Conservation (phyloP, 164 flowering plant species). For the Annona squamosa region DNA sequence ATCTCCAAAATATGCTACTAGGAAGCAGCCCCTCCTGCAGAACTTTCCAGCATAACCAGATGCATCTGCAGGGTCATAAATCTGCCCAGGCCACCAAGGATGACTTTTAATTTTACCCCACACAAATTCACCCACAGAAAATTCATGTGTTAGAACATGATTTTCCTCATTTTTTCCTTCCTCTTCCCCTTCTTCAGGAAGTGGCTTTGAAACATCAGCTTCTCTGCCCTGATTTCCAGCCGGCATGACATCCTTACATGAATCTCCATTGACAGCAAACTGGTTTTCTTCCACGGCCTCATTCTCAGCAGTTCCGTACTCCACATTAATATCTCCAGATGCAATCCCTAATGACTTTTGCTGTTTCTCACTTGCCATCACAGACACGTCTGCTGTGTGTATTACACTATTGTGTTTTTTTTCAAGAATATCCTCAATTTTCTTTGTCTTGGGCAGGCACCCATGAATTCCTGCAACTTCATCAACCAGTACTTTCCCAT, state of each 20-base stretch:
- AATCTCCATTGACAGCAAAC: neutral
- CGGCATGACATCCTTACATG: neutral
- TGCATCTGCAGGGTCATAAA: conserved; percentile 55
- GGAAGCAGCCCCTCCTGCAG: conserved; percentile 28
- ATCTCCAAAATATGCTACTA: conserved; percentile 74
- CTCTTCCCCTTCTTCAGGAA: neutral
- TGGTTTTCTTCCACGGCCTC: neutral
- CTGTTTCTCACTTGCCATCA: neutral
- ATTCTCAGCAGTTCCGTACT: neutral
- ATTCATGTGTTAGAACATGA: conserved; percentile 25
- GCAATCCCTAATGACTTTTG: neutral
- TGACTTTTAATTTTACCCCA: conserved; percentile 77
- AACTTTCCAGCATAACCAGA: conserved; percentile 47
- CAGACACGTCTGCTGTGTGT: neutral
- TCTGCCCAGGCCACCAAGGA: conserved; percentile 90
- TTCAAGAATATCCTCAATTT: neutral
- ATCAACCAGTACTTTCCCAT: neutral
- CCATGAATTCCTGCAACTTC: neutral
- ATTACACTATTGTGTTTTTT: neutral
- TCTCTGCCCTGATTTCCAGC: conserved; percentile 1
- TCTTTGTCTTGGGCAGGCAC: neutral
- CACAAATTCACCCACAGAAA: conserved; percentile 63
- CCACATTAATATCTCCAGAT: neutral
- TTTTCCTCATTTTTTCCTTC: conserved; percentile 13
- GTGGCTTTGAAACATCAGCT: neutral